Evolutionary conservation across 805 yeast species (phyloP).

Genomic region (Candida mattraensis): DNA sequence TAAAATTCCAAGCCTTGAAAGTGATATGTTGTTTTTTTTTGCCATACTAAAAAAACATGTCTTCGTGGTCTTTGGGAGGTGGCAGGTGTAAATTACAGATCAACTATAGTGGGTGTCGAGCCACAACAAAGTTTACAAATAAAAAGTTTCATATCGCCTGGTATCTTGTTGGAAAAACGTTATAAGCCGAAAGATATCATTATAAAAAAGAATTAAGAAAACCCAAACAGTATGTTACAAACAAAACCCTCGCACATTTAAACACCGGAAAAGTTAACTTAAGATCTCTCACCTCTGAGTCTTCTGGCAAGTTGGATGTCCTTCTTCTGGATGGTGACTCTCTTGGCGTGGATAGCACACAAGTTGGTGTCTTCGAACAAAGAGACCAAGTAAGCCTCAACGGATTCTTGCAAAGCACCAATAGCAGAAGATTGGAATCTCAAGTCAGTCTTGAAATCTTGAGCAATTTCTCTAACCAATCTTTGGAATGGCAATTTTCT

Average conservation of each 20-base stretch:
- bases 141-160: neutral
- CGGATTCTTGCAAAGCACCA: slow-evolving; percentile 97
- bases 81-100: slow-evolving; percentile 3
- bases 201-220: slow-evolving; percentile 14
- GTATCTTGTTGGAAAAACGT: no score
- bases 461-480: slow-evolving; percentile 93
- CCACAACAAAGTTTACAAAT: neutral
- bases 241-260: slow-evolving; percentile 14
- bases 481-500: slow-evolving; percentile 98
- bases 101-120: neutral
- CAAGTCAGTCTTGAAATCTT: slow-evolving; percentile 88
- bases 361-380: slow-evolving; percentile 96
- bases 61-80: slow-evolving; percentile 5
- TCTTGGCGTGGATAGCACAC: slow-evolving; percentile 98
- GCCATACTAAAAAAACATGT: slow-evolving; percentile 2
- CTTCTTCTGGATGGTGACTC: slow-evolving; percentile 98
- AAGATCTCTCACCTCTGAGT: slow-evolving; percentile 95
- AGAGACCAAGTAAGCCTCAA: slow-evolving; percentile 95
- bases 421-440: slow-evolving; percentile 98
- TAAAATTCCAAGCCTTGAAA: neutral
- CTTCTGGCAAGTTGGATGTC: slow-evolving; percentile 98
- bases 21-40: slow-evolving; percentile 2
- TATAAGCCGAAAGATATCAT: slow-evolving; percentile 18
- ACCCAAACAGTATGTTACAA: slow-evolving; percentile 15
- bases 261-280: slow-evolving; percentile 26